Percentiles rank a stretch among this genome's conserved stretches.
Conservation (phyloP, 768 basidiomycete species). For the Mycena rebaudengoi region DNA sequence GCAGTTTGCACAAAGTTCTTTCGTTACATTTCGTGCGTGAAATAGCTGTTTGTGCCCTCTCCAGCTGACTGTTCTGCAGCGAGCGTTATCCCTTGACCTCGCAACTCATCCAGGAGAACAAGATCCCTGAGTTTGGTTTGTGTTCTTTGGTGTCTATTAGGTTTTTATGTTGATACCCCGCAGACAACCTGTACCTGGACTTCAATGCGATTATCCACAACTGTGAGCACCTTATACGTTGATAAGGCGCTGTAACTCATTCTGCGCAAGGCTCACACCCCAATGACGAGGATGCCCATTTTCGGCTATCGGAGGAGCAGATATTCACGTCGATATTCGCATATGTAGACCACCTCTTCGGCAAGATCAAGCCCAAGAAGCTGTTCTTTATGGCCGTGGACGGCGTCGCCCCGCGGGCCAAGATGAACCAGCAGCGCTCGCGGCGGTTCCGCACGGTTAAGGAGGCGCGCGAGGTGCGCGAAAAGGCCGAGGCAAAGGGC, state of each 20-base stretch:
- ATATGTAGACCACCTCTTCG: slow-evolving; percentile 96
- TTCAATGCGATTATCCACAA: slow-evolving; percentile 95
- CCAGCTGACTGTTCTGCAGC: slow-evolving; percentile 48
- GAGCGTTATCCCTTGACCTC: slow-evolving; percentile 99
- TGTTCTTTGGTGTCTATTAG: not conserved
- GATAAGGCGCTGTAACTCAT: slow-evolving; percentile 26
- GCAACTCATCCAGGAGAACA: slow-evolving; percentile 97
- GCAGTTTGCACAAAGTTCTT: slow-evolving; percentile 73
- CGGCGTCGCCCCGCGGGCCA: slow-evolving; percentile 95
- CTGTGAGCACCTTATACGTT: slow-evolving; percentile 47
- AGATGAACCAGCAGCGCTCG: slow-evolving; percentile 99
- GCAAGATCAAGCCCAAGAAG: slow-evolving; percentile 97
- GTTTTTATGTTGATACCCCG: slow-evolving; percentile 16
- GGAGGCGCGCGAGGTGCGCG: slow-evolving; percentile 86
- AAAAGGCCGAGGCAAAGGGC: slow-evolving; percentile 88
- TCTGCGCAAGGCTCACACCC: slow-evolving; percentile 81
- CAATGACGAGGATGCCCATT: slow-evolving; percentile 95
- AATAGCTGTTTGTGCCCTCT: not conserved
- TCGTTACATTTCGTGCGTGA: slow-evolving; percentile 89
- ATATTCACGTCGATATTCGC: slow-evolving; percentile 97
- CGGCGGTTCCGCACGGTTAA: slow-evolving; percentile 94
- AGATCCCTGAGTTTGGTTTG: slow-evolving; percentile 97
- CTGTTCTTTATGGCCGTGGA: slow-evolving; percentile 99
- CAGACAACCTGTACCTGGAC: slow-evolving; percentile 92
- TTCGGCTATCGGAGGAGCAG: slow-evolving; percentile 94